These are phyloP conservation scores for Serendipita indica DNA, from an alignment of 768 basidiomycete species.

Conservation along the genomic window DNA sequence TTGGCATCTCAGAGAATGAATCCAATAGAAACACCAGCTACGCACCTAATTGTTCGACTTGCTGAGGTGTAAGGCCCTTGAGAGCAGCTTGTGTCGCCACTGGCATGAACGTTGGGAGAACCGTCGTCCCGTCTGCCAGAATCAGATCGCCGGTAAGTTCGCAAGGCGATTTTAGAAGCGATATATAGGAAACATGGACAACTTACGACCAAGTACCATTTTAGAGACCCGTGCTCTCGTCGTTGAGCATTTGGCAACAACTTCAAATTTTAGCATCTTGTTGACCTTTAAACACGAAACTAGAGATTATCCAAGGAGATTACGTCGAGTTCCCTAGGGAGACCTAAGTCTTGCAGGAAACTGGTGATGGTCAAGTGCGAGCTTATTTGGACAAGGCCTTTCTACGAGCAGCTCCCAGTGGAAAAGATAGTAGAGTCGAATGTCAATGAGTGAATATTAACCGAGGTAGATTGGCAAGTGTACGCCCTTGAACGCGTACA, in stretches of 20 bases:
- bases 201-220: slow-evolving; percentile 67
- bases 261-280: slow-evolving; percentile 51
- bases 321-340: too few relatives aligned
- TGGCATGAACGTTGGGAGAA: slow-evolving; percentile 86
- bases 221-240: slow-evolving; percentile 73
- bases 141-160: too few relatives aligned
- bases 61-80: slow-evolving; percentile 77
- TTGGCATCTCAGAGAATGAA: neutral
- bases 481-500: too few relatives aligned
- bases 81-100: slow-evolving; percentile 87
- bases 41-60: slow-evolving; percentile 49
- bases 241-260: slow-evolving; percentile 66
- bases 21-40: slow-evolving; percentile 9
- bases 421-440: too few relatives aligned
- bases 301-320: neutral
- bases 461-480: too few relatives aligned
- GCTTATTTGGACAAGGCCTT: too few relatives aligned
- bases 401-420: too few relatives aligned
- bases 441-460: neutral
- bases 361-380: too few relatives aligned
- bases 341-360: too few relatives aligned
- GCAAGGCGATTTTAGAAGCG: neutral
- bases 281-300: neutral
- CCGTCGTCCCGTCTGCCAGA: slow-evolving; percentile 62
- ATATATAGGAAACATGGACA: slow-evolving; percentile 12